A percentile compares a stretch with the other conserved stretches of the same genome.
These are phyloP conservation scores for Vinca minor DNA, from an alignment of 257 asterid genomes.

Conservation along the genomic window DNA sequence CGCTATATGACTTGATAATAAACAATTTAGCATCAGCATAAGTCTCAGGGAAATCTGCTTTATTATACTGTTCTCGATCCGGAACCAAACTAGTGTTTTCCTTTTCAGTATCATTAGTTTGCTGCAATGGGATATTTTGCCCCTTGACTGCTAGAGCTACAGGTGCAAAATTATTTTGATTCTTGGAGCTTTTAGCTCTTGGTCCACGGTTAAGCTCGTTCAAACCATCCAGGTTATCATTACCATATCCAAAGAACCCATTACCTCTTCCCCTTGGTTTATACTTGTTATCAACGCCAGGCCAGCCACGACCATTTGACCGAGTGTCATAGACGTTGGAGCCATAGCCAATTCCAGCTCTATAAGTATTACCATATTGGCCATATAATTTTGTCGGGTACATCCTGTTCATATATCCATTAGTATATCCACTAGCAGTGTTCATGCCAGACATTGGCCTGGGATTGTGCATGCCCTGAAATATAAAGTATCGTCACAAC, in stretches of 20 bases:
- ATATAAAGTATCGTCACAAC: neutral
- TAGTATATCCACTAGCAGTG: no score
- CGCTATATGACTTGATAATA: conserved; percentile 48
- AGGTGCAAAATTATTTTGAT: conserved; percentile 21
- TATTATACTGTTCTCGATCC: conserved; percentile 32
- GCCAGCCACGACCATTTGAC: conserved; percentile 29
- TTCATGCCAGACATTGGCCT: conserved; percentile 22
- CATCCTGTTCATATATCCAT: conserved; percentile 22
- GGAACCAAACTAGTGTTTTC: conserved; percentile 21
- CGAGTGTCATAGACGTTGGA: conserved; percentile 25
- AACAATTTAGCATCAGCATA: conserved; percentile 35
- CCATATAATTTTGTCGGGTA: conserved; percentile 29
- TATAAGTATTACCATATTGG: conserved; percentile 23
- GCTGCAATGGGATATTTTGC: conserved; percentile 27
- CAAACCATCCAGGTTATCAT: conserved; percentile 32
- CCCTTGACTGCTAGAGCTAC: conserved; percentile 27
- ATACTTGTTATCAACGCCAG: conserved; percentile 25
- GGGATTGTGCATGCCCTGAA: conserved; percentile 34
- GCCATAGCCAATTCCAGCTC: conserved; percentile 22
- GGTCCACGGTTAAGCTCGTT: conserved; percentile 38
- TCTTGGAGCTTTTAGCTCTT: conserved; percentile 27
- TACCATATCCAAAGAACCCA: conserved; percentile 18
- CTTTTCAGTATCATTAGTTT: conserved; percentile 17
- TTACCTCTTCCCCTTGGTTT: conserved; percentile 29
- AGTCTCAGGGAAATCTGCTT: conserved; percentile 30